Evolutionary conservation across 805 yeast species (phyloP), one percentile per base, ranked within the genome.

Genomic region (Barnettozyma vustinii): DNA sequence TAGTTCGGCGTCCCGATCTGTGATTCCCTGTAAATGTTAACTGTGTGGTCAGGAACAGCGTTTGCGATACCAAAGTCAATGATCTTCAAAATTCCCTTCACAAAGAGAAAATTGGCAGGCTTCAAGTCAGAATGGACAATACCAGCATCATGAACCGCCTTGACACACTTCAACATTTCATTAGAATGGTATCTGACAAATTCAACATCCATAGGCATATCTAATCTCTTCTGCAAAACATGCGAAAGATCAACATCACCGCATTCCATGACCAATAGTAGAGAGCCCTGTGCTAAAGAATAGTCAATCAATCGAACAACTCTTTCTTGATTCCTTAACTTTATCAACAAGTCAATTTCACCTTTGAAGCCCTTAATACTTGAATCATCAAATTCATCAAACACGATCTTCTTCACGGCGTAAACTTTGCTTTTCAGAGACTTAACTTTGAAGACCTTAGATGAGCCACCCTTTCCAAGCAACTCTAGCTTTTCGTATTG

Each of bases 21-120:
- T 6, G 89, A 79, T 51, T 88, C 96, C 50, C 97, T 75, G 61
- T 91, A 91, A 18, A 92, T 79, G 58, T 94, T 92, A 19, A 87
- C 82, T 0, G 98, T 92, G 60, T 89, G 87, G 46, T 91, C 97
- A 1, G 96, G 94, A 1, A 94, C 89, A 0, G 92, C 89, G 66
- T 91, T 87, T n/a, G 98, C 88, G 43, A 87, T 87, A 15, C 99
- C 99, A 74, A 92, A 94, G 68, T 92, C 99, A 52, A 92, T 92
- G 39, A 92, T 80, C 62, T 92, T 92, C 56, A 92, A 70, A 43
- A 80, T 73, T 0, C 98, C 98, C 59, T 80, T 80, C 6, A 92
- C 97, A 58, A 85, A 81, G 23, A 87, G 73, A 64, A 87, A 87
- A 57, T 83, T 83, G 0, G 84, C 84, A 12, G 85, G 85, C 57